Percentiles rank a stretch among this genome's conserved stretches.
Evolutionary conservation across 78 protist species (phyloP).

Genomic region (Dictyostelium intermedium): DNA sequence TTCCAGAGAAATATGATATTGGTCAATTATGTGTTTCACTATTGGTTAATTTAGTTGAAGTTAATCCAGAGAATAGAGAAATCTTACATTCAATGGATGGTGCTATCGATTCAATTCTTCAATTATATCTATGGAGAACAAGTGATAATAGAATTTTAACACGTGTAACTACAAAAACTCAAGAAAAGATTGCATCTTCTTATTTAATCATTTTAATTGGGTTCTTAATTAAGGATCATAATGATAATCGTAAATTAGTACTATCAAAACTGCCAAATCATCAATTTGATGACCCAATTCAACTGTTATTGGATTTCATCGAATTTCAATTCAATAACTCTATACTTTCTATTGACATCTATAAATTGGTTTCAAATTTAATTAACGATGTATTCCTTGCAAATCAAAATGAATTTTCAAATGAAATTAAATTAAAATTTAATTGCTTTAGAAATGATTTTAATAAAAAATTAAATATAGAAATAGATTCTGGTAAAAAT

Average conservation of each 20-base stretch:
- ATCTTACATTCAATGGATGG: constrained; percentile 31
- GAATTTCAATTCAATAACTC: constrained; percentile 28
- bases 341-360: constrained; percentile 12
- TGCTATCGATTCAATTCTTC: constrained; percentile 38
- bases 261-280: not conserved
- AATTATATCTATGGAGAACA: constrained; percentile 20
- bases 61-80: constrained; percentile 64
- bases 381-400: constrained; percentile 13
- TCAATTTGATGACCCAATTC: constrained; percentile 18
- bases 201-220: constrained; percentile 59
- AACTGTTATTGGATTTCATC: constrained; percentile 29
- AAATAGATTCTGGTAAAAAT: not conserved
- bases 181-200: constrained; percentile 69
- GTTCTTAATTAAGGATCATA: constrained; percentile 41
- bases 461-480: constrained; percentile 25
- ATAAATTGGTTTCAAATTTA: constrained; percentile 32
- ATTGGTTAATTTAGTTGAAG: constrained; percentile 59
- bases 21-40: constrained; percentile 32
- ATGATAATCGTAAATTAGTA: constrained; percentile 6
- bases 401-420: not conserved
- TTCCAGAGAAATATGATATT: constrained; percentile 72
- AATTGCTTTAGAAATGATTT: not conserved
- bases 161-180: constrained; percentile 40
- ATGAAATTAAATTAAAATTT: constrained; percentile 9
- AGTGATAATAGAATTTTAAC: constrained; percentile 27